A percentile compares a stretch with the other conserved stretches of the same genome.
Conservation (phyloP, 371 early-diverging fungal species). For the Apophysomyces sp. region DNA sequence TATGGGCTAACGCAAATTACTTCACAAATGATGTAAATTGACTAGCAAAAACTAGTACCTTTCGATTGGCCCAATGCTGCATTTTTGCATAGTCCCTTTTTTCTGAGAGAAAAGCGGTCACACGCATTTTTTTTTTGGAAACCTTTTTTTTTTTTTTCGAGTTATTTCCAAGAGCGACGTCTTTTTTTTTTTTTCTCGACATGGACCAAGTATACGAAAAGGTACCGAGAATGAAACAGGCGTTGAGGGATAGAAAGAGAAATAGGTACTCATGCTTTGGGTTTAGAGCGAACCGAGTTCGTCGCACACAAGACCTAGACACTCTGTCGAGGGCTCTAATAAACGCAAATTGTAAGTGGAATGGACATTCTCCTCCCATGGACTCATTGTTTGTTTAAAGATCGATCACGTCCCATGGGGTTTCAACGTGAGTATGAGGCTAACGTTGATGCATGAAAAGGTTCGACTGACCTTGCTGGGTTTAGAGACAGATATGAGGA, state of each 20-base stretch:
- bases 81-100: not conserved
- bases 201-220: not conserved
- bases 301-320: not conserved
- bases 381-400: not conserved
- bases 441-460: not conserved
- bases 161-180: not conserved
- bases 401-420: not conserved
- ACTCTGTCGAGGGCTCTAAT: not conserved
- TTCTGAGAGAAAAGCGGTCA: not conserved
- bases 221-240: not conserved
- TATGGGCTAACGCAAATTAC: too few species aligned
- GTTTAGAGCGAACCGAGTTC: not conserved
- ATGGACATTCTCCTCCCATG: too few species aligned
- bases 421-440: not conserved
- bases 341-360: not conserved
- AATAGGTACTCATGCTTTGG: not conserved
- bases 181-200: not conserved
- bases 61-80: not conserved
- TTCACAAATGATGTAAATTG: too few species aligned
- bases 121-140: not conserved
- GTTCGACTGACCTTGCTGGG: not conserved
- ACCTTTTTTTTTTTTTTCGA: slow-evolving; percentile 2
- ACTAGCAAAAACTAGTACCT: too few species aligned
- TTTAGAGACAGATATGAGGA: slow-evolving; percentile 4
- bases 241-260: not conserved